Evolutionary conservation across 2,329 filamentous ascomycete species (phyloP).

Genomic region (Herpomyces periplanetae): DNA sequence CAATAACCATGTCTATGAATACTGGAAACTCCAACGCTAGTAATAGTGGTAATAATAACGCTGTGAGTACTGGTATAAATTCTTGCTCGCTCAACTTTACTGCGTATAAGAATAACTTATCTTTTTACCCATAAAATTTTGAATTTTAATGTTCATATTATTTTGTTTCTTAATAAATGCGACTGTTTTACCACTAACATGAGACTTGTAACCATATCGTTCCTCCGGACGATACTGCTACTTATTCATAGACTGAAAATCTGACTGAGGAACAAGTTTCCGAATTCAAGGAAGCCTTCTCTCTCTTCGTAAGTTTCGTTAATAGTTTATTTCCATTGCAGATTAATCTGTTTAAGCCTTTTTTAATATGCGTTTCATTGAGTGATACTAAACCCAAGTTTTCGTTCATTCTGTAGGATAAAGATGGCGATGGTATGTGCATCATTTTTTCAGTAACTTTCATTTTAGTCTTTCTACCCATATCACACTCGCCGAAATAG

Average conservation of each 20-base stretch:
- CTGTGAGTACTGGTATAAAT: neutral
- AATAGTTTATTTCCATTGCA: constrained; percentile 1
- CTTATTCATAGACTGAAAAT: constrained; percentile 36
- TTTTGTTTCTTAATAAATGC: too few species aligned
- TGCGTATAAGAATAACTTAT: too few species aligned
- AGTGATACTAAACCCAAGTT: constrained; percentile 5
- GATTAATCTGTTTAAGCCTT: neutral
- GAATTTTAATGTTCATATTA: too few species aligned
- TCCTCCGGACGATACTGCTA: constrained; percentile 2
- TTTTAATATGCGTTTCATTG: neutral
- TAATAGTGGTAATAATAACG: neutral
- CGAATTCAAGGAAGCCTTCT: constrained; percentile 99
- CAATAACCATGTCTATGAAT: neutral
- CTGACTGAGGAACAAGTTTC: constrained; percentile 99
- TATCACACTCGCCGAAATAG: constrained; percentile 1
- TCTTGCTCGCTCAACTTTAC: neutral
- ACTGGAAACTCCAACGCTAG: neutral
- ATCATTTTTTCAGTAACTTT: constrained; percentile 1
- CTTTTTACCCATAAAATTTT: too few species aligned
- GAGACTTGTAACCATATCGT: constrained; percentile 1
- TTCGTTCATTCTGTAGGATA: constrained; percentile 20
- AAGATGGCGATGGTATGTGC: constrained; percentile 55
- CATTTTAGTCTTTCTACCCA: neutral
- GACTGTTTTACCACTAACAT: constrained; percentile 10
- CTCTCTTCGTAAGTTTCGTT: constrained; percentile 53